Conservation (phyloP, 208 protist genomes). For the Leishmania braziliensis region DNA sequence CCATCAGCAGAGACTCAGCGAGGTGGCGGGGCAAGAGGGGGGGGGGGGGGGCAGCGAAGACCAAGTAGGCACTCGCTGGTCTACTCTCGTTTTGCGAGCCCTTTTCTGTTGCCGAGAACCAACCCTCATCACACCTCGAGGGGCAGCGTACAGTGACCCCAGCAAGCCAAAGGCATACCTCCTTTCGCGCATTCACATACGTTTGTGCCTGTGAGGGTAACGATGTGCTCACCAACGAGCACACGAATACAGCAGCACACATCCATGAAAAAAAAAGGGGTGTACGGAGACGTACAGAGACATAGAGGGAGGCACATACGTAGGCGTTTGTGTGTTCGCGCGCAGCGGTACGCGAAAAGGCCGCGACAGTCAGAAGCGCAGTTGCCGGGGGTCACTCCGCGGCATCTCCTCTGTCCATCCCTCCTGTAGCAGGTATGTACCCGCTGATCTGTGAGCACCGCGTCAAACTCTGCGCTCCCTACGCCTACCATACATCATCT, state of each 20-base stretch:
- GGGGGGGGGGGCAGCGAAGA: neutral
- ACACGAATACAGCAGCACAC: neutral
- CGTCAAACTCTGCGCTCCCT: neutral
- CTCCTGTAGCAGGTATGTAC: neutral
- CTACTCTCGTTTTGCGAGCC: neutral
- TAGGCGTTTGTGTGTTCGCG: neutral
- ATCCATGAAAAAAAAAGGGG: no score
- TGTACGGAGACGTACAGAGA: neutral
- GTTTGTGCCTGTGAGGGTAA: neutral
- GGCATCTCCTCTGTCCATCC: neutral
- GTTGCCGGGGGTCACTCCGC: neutral
- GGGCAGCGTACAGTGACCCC: neutral
- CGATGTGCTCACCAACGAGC: neutral
- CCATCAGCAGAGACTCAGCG: neutral
- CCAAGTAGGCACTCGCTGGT: neutral
- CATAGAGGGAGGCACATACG: neutral
- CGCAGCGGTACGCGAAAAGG: neutral
- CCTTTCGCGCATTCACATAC: neutral
- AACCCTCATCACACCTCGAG: neutral
- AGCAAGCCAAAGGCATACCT: neutral
- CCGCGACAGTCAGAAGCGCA: neutral
- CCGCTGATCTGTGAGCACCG: neutral
- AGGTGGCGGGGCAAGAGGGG: neutral
- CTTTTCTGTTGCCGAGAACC: neutral
- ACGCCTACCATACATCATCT: neutral